Evolutionary conservation across 2,329 filamentous ascomycete genomes (phyloP), one percentile per base, ranked within the genome.

Genomic region (Fusarium sororula): DNA sequence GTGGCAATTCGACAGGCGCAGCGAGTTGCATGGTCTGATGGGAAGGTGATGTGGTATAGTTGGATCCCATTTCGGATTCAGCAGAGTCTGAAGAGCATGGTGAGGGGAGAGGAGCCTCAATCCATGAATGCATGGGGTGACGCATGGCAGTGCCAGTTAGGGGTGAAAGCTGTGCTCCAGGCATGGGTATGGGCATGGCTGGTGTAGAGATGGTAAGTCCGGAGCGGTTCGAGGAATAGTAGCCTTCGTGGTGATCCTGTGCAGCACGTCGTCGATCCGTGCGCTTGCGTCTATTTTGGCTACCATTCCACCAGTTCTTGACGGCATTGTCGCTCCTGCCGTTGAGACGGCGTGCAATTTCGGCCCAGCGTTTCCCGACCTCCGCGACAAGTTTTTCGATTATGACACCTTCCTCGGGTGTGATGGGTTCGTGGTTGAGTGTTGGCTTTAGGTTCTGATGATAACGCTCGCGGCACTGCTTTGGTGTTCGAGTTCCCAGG

Each of bases 281-380:
- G 74, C 91, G 85, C 79, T 86, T 88, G 78, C 92, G 88, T 79
- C 95, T 90, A 84, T 98, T 98, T 88, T 95, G 93, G 81, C 92
- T 94, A 56, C 95, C 95, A 81, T 98, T 98, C 94, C 94, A 98
- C 94, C 95, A 98, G 83, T 98, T 98, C 89, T 98, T 98, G 73
- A 98, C 94, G 35, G 94, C 93, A 79, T 98, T 98, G 85, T 98
- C 95, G 82, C 95, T 97, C 79, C 95, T 92, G 74, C 94, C 94
- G 62, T 92, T 89, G 26, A 98, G 88, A 51, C 90, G 88, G 75
- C 95, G 89, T 50, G 95, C 94, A 79, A 98, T 98, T 80, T 98
- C 94, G 6, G 95, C 95, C 95, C 95, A 98, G 64, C 93, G 90
- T 85, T 95, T 96, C 71, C 95, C 95, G 85, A 94, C 91, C 77